Conservation (phyloP, 495 filamentous ascomycete genomes). For the Pyrenopolyporus hunteri region DNA sequence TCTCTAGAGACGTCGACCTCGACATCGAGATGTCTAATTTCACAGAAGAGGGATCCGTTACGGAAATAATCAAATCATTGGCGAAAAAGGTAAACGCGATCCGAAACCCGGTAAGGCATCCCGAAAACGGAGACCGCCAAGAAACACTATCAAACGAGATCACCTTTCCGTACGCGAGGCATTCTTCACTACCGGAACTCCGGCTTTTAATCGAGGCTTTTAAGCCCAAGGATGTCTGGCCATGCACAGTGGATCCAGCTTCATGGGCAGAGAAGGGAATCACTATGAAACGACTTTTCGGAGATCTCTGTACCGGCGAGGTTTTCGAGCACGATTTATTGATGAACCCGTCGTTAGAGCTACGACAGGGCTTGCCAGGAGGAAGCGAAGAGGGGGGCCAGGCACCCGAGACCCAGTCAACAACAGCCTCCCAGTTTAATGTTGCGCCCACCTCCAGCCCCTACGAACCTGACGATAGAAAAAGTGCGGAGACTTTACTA, state of each 20-base stretch:
- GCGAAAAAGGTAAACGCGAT: constrained; percentile 36
- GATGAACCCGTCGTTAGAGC: constrained; percentile 51
- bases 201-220: constrained; percentile 72
- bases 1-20: constrained; percentile 44
- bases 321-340: constrained; percentile 70
- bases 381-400: not conserved
- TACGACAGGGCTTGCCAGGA: not conserved
- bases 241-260: constrained; percentile 75
- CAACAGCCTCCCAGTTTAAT: not conserved
- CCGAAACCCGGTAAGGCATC: constrained; percentile 17
- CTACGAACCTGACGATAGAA: not conserved
- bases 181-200: constrained; percentile 85
- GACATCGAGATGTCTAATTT: constrained; percentile 38
- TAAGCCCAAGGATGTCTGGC: constrained; percentile 76
- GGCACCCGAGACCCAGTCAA: not conserved
- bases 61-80: constrained; percentile 40
- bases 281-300: constrained; percentile 72
- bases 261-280: constrained; percentile 64
- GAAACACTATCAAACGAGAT: constrained; percentile 51
- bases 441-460: not conserved
- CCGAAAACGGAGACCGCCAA: not conserved
- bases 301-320: constrained; percentile 65
- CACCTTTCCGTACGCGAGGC: constrained; percentile 84
- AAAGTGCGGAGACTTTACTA: not conserved
- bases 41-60: constrained; percentile 32